Evolutionary conservation across 306 rosid genomes (phyloP), one percentile per base, ranked within the genome.

Genomic region (Senna siamea): DNA sequence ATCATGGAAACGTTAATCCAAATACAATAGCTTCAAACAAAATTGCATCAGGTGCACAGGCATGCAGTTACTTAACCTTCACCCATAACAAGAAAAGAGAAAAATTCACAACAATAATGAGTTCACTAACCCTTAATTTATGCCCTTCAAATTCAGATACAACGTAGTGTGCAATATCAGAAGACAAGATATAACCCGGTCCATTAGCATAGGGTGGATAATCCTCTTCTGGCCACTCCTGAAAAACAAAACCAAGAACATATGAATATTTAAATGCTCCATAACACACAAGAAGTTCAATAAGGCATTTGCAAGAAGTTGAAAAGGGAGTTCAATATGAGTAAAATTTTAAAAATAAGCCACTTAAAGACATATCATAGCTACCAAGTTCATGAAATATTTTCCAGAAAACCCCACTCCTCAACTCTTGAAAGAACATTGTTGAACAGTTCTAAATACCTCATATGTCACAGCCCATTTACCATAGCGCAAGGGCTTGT

Each of bases 381-480:
- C 68, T 68, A 61, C 26, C 28, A 43, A 38, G 15, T 18, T 71
- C 38, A 40, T 55, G 26, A 37, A 23, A 23, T 63, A 32, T 4
- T 30, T 72, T 35, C 67, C 40, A 54, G 23, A 71, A 23, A 19
- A 28, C 9, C 46, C 54, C 48, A 38, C 38, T 55, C 64, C 58
- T 64, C 26, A 70, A 72, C 64, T 18, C 37, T 61, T 12, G 13
- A 26, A 76, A 71, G 38, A 68, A 14, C 47, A 60, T 8, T 17
- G 32, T 32, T 64, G 41, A 57, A 52, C 38, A 26, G 34, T 75
- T 72, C 43, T 75, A 50, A 15, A 63, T 85, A 94, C 98, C 97
- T 91, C 93, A 57, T 87, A 89, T 58, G 98, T 91, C 57, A 94
- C 98, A 0, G 97, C 96, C 99, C 99, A 94, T 92, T 94, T 94